These are phyloP conservation scores for Extremus antarcticus DNA, from an alignment of 495 filamentous ascomycete species.

Conservation along the genomic window DNA sequence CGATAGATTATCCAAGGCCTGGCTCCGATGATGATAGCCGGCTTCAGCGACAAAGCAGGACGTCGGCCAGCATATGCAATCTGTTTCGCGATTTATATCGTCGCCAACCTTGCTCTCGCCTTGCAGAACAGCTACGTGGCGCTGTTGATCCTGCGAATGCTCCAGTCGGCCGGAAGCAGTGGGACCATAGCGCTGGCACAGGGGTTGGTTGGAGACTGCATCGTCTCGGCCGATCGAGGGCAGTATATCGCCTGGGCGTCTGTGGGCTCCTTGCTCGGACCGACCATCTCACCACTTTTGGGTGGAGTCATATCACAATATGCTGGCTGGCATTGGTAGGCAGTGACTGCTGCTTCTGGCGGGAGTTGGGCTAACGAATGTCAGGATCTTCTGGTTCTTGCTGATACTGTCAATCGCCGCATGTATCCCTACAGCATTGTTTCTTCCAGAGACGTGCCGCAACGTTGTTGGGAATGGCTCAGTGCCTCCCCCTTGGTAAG, in stretches of 20 bases:
- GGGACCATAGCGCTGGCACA: conserved; percentile 23
- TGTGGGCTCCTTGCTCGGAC: conserved; percentile 14
- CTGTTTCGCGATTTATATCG: conserved; percentile 26
- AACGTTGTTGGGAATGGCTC: conserved; percentile 64
- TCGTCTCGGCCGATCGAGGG: conserved; percentile 23
- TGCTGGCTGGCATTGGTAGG: conserved; percentile 56
- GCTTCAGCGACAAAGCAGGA: conserved; percentile 26
- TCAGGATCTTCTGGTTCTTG: conserved; percentile 72
- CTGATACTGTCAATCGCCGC: conserved; percentile 31
- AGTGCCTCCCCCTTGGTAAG: conserved; percentile 41
- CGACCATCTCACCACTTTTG: conserved; percentile 29
- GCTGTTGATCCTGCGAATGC: conserved; percentile 24
- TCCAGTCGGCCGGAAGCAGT: conserved; percentile 25
- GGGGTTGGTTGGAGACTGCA: conserved; percentile 25
- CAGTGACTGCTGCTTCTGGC: no score
- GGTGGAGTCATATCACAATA: conserved; percentile 54
- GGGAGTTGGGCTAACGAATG: no score
- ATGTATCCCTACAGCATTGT: conserved; percentile 37
- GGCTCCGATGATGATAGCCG: conserved; percentile 26
- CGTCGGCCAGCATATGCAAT: conserved; percentile 24
- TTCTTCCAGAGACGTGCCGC: conserved; percentile 57
- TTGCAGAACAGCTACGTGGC: conserved; percentile 27
- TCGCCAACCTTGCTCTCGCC: conserved; percentile 25
- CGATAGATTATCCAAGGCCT: conserved; percentile 24
- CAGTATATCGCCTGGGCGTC: conserved; percentile 25